Evolutionary conservation across 1,139 yeast species (phyloP).

Genomic region (Yamadazyma dushanensis): DNA sequence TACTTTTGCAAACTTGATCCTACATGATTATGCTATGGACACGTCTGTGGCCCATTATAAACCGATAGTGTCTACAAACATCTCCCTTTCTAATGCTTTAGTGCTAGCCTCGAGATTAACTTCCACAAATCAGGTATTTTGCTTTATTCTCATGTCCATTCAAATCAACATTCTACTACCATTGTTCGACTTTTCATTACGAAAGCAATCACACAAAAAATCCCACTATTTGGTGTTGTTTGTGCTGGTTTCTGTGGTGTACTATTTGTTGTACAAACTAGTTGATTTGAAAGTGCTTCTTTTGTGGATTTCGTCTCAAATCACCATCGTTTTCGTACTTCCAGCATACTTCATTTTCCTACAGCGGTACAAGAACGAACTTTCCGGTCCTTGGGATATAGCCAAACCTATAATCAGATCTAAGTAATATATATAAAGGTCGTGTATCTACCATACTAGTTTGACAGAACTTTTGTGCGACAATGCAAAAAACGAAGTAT

Average conservation of each 20-base stretch:
- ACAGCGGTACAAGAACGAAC: conserved; percentile 81
- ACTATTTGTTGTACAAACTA: conserved; percentile 20
- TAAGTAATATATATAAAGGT: background rate
- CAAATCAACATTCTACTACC: conserved; percentile 75
- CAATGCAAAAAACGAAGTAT: background rate
- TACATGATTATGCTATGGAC: conserved; percentile 64
- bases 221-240: conserved; percentile 34
- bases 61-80: conserved; percentile 77
- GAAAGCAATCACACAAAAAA: conserved; percentile 23
- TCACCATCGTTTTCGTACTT: conserved; percentile 52
- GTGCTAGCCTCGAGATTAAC: conserved; percentile 83
- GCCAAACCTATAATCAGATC: conserved; percentile 59
- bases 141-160: conserved; percentile 73
- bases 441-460: background rate
- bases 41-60: conserved; percentile 30
- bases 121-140: conserved; percentile 75
- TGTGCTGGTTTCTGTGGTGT: conserved; percentile 21
- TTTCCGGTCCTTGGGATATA: conserved; percentile 94
- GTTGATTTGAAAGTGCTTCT: conserved; percentile 31
- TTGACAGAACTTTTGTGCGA: background rate
- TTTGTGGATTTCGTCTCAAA: conserved; percentile 52
- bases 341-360: conserved; percentile 71
- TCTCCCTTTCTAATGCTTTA: conserved; percentile 82
- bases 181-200: conserved; percentile 59
- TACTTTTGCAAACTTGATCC: conserved; percentile 62